A percentile compares a stretch with the other conserved stretches of the same genome.
phyloP scores from a whole-genome alignment of 805 yeast genomes.

The Lipomyces spencermartinsiae region DNA sequence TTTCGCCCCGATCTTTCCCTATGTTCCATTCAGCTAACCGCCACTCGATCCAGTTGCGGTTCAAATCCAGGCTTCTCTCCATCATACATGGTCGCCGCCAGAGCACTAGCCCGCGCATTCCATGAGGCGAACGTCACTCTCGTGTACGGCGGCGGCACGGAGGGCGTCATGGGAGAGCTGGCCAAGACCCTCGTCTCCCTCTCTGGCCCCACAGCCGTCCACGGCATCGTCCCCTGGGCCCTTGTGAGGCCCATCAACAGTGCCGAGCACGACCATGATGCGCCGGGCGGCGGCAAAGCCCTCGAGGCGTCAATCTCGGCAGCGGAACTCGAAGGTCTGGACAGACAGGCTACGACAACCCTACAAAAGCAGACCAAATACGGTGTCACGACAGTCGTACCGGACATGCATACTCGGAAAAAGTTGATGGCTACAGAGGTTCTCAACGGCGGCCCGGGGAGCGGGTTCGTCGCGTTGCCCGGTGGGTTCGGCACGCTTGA shows the following conservation, averaged over 20 bases:
- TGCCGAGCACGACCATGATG: slow-evolving; percentile 46
- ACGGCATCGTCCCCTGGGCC: slow-evolving; percentile 87
- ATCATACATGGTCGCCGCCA: slow-evolving; percentile 59
- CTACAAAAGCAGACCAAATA: slow-evolving; percentile 45
- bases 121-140: slow-evolving; percentile 71
- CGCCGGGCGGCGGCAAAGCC: slow-evolving; percentile 26
- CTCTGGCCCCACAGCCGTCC: slow-evolving; percentile 52
- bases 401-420: slow-evolving; percentile 90
- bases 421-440: slow-evolving; percentile 84
- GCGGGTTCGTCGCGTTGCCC: slow-evolving; percentile 86
- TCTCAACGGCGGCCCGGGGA: slow-evolving; percentile 37
- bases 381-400: slow-evolving; percentile 80
- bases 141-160: slow-evolving; percentile 90
- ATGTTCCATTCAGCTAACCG: neutral
- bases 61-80: slow-evolving; percentile 71
- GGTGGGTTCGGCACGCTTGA: slow-evolving; percentile 93
- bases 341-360: neutral
- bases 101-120: slow-evolving; percentile 63
- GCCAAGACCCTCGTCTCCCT: slow-evolving; percentile 37
- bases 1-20: neutral
- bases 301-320: slow-evolving; percentile 45
- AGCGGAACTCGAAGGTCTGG: neutral
- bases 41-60: slow-evolving; percentile 58
- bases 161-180: slow-evolving; percentile 43
- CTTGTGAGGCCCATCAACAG: slow-evolving; percentile 71